A percentile compares a stretch with the other conserved stretches of the same genome.
phyloP scores from a whole-genome alignment of 371 early-diverging fungal genomes.

The Syncephalis plumigaleata region DNA sequence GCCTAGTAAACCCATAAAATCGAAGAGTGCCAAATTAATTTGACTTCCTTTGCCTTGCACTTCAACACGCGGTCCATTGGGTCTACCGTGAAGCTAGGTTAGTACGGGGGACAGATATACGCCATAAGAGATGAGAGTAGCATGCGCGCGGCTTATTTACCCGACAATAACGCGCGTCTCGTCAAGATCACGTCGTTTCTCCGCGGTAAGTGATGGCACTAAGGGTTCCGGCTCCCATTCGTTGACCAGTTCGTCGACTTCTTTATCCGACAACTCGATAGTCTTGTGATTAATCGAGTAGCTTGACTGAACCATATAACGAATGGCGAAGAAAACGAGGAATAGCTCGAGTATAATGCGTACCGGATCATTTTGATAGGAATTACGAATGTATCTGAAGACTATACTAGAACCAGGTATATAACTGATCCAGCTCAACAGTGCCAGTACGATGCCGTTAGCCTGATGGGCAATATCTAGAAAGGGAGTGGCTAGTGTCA shows the following conservation, averaged over 20 bases:
- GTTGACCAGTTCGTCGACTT: conserved; percentile 82
- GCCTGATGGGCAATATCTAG: no score
- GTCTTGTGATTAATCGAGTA: conserved; percentile 71
- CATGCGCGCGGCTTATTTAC: conserved; percentile 9
- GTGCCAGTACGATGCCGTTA: no score
- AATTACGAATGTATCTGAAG: conserved; percentile 68
- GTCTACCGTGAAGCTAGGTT: not conserved
- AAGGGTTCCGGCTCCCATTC: conserved; percentile 96
- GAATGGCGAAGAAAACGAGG: conserved; percentile 73
- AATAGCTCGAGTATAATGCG: conserved; percentile 75
- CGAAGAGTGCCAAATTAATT: conserved; percentile 71
- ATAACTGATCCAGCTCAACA: not conserved
- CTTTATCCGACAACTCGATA: conserved; percentile 74
- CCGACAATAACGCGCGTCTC: conserved; percentile 61
- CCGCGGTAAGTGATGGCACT: conserved; percentile 54
- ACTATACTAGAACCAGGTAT: conserved; percentile 65
- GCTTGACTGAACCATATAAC: conserved; percentile 73
- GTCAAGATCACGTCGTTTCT: conserved; percentile 60
- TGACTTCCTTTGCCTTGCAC: conserved; percentile 18
- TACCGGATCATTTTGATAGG: conserved; percentile 93
- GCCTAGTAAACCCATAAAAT: conserved; percentile 71
- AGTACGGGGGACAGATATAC: not conserved
- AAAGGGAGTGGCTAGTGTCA: no score
- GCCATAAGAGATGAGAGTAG: not conserved
- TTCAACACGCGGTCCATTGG: conserved; percentile 12